Base-by-base conservation (phyloP, 305 asterid species). In the Ajuga reptans region DNA sequence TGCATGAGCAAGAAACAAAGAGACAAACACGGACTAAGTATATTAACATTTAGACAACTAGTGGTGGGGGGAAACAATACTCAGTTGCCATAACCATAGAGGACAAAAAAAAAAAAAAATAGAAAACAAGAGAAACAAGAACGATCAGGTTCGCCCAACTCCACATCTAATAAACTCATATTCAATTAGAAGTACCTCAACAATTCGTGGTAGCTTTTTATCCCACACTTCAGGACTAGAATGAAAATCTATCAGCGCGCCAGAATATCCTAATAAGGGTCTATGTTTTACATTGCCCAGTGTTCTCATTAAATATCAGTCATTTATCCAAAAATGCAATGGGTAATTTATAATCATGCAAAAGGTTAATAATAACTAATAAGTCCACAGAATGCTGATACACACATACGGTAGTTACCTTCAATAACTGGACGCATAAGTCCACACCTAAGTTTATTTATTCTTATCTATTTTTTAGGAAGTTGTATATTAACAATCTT, bases 321-420 rank as follows among this genome's bases (percentile, higher is more conserved):
- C 18, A 43, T 17, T 62, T 4, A 11, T 42, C 37, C 29, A 36
- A 51, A 39, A 9, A 12, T 16, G 52, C 21, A 5, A 21, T 8
- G 24, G 11, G 36, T 10, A 21, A 39, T 33, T 60, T 17, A 43
- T 70, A 8, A 5, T 66, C 6, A 8, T 42, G 49, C 17, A 64
- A 16, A 55, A 57, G 57, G 27, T 27, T 50, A 11, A 53, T 50
- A 27, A 43, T 24, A 51, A 11, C 43, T 50, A 27, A 43, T 24
- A 51, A 64, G 45, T 29, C 42, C 58, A 29, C n/a, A n/a, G n/a
- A n/a, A n/a, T 5, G 61, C 27, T 14, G 60, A 1, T 53, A 43
- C 9, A 29, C 1, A 41, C 50, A 12, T 8, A 56, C 11, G 9
- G 39, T 12, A n/a, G 56, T 5, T 69, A 82, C 89, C 94, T 81